A percentile compares a stretch with the other conserved stretches of the same genome.
phyloP scores from a whole-genome alignment of 2,329 filamentous ascomycete species.

The Exophiala calicioides region DNA sequence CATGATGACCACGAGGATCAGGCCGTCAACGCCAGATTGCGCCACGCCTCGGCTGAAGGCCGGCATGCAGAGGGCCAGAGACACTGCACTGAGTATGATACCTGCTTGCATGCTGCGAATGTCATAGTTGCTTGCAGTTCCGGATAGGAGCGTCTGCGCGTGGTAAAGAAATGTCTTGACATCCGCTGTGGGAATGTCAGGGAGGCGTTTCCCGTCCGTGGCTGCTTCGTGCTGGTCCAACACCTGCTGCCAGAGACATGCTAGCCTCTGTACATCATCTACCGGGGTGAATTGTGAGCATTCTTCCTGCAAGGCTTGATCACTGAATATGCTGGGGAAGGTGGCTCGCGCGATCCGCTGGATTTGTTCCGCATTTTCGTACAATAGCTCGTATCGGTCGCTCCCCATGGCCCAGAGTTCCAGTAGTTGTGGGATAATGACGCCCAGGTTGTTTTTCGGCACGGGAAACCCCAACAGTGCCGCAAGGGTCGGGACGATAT shows the following conservation, averaged over 20 bases:
- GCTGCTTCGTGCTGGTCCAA: conserved; percentile 2
- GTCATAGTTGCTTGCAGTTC: conserved; percentile 90
- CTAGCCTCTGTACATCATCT: conserved; percentile 57
- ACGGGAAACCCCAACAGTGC: conserved; percentile 84
- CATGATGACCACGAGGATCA: conserved; percentile 54
- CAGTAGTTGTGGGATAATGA: conserved; percentile 78
- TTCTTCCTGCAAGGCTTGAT: conserved; percentile 20
- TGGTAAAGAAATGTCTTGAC: conserved; percentile 61
- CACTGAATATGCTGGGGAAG: conserved; percentile 56
- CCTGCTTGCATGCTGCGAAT: conserved; percentile 61
- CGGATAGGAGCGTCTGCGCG: conserved; percentile 79
- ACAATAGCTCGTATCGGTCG: conserved; percentile 67
- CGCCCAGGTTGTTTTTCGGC: conserved; percentile 85
- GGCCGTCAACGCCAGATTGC: conserved; percentile 17
- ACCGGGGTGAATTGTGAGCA: conserved; percentile 32
- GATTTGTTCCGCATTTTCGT: conserved; percentile 79
- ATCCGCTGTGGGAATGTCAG: conserved; percentile 1
- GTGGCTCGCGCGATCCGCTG: conserved; percentile 73
- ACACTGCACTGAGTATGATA: conserved; percentile 39
- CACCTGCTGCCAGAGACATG: conserved; percentile 65
- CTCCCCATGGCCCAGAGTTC: conserved; percentile 65
- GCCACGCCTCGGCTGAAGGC: conserved; percentile 12
- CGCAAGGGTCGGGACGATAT: conserved; percentile 85
- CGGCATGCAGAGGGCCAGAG: conserved; percentile 33
- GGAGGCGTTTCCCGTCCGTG: neutral